Evolutionary conservation across 805 yeast species (phyloP), one percentile per base, ranked within the genome.

Genomic region (Debaryomyces maramus): DNA sequence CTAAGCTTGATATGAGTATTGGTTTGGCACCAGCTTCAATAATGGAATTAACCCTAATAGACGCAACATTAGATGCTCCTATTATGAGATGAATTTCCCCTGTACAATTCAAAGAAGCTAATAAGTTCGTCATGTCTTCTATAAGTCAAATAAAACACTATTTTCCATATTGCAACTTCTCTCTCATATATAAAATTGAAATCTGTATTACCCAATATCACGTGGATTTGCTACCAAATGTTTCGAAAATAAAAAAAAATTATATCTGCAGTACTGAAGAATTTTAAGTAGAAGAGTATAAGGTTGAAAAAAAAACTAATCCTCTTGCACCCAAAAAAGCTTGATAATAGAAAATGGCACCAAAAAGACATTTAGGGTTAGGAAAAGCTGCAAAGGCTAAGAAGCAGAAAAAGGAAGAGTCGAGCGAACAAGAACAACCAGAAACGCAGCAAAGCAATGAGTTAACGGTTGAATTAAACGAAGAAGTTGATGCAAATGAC

Each of bases 401-500:
- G 52, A 72, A 65, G 65, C 70, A 62, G 42, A 69, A 65, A 46
- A 53, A 51, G 32, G 62, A 57, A 24, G 52, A 53, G 40, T 36
- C 36, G 14, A 35, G 37, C 32, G 54, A 41, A 16, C 18, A 29
- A 6, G 34, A 36, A 22, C 39, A 40, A 1, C 48, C 60, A 45
- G 51, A 57, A 27, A 61, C 31, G 1, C 22, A 13, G 34, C 13
- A 33, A 24, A 24, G 45, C 46, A 58, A 63, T 38, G 65, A 60
- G 35, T 47, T 69, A 32, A 65, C 73, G 3, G 82, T 90, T 26
- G 91, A 85, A 53, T 60, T 90, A 16, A 80, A 73, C 10, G 87
- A 80, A 26, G 83, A 77, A 28, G 83, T 75, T 2, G 88, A 85
- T 53, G 80, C 85, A 5, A 83, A 85, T 44, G 89, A 88, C 56